Conservation (phyloP, 345 rosid species). For the Eucalyptus viminalis region DNA sequence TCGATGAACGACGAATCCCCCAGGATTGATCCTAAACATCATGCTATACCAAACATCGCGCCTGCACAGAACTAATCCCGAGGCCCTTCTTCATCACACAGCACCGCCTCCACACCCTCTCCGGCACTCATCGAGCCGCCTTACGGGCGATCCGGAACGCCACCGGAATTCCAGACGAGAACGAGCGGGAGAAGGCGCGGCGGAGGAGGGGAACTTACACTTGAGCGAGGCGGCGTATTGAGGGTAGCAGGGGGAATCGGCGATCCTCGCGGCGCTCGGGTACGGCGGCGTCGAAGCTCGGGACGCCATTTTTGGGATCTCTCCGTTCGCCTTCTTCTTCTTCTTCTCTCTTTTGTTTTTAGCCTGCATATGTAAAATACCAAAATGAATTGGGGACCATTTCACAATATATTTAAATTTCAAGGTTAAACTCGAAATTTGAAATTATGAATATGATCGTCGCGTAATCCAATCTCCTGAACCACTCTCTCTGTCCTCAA, state of each 20-base stretch:
- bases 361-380: not conserved
- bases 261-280: constrained; percentile 68
- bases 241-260: constrained; percentile 72
- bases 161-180: not conserved
- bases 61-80: not conserved
- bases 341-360: not conserved
- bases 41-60: not conserved
- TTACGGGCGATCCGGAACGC: not conserved
- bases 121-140: not conserved
- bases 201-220: constrained; percentile 21
- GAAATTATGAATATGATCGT: not conserved
- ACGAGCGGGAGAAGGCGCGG: not conserved
- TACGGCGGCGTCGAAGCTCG: constrained; percentile 31
- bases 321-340: not conserved
- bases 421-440: not conserved
- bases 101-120: not conserved
- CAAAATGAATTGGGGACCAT: not conserved
- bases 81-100: not conserved
- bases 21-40: not conserved
- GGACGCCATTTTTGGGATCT: constrained; percentile 7
- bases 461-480: not conserved
- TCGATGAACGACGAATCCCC: not conserved
- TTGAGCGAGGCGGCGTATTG: constrained; percentile 85
- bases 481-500: not conserved
- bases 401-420: not conserved